These are phyloP conservation scores for Eutrema japonicum DNA, from an alignment of 345 rosid genomes.

Conservation along the genomic window DNA sequence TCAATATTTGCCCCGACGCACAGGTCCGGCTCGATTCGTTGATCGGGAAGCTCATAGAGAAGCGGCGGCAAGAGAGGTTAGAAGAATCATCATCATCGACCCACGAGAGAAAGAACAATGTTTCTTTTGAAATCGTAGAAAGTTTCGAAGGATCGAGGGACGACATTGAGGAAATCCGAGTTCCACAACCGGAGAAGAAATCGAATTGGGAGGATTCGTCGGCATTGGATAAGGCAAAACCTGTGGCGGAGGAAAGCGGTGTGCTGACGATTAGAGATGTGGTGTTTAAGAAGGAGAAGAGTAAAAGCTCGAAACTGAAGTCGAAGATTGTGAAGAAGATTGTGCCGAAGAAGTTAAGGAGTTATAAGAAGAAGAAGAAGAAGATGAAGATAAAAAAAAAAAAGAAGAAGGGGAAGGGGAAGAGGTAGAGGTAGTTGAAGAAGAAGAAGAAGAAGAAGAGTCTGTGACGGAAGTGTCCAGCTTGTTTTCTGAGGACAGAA, in stretches of 20 bases:
- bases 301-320: slow-evolving; percentile 46
- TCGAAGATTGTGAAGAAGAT: slow-evolving; percentile 22
- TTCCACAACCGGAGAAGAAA: background rate
- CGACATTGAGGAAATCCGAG: background rate
- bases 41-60: too few species aligned
- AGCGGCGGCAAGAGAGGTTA: too few species aligned
- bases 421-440: slow-evolving; percentile 9
- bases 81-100: too few species aligned
- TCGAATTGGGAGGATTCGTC: background rate
- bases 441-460: slow-evolving; percentile 23
- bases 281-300: slow-evolving; percentile 33
- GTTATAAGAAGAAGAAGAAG: too few species aligned
- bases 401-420: slow-evolving; percentile 14
- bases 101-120: too few species aligned
- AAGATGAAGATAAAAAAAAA: slow-evolving; percentile 14
- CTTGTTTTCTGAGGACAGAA: slow-evolving; percentile 20
- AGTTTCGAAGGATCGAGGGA: too few species aligned
- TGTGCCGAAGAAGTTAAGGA: too few species aligned
- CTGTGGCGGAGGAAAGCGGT: slow-evolving; percentile 21
- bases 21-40: too few species aligned
- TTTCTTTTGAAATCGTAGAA: too few species aligned
- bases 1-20: too few species aligned
- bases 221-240: slow-evolving; percentile 12
- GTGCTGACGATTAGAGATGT: slow-evolving; percentile 33
- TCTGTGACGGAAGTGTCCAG: slow-evolving; percentile 34